Conservation (phyloP, 495 filamentous ascomycete species). For the Xanthoparmelia taractica region DNA sequence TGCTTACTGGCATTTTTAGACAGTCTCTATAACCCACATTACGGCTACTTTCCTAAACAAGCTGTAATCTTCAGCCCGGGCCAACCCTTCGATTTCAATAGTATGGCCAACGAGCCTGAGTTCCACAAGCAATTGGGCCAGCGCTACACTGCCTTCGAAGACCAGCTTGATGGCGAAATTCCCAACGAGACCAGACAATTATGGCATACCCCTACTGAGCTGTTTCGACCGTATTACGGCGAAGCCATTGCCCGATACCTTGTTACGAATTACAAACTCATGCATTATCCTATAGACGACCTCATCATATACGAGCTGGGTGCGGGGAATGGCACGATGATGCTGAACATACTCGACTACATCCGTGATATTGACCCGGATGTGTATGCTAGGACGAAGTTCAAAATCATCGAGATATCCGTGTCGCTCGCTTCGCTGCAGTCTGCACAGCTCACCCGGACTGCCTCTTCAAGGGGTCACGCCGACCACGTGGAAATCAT, state of each 20-base stretch:
- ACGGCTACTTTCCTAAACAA: constrained; percentile 97
- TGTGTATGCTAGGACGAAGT: constrained; percentile 91
- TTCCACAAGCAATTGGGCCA: constrained; percentile 69
- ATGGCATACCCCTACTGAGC: constrained; percentile 97
- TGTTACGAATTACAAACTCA: constrained; percentile 89
- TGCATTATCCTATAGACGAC: constrained; percentile 90
- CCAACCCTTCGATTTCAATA: constrained; percentile 85
- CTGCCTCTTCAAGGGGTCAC: constrained; percentile 64
- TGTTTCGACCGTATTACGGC: constrained; percentile 94
- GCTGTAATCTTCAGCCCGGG: constrained; percentile 92
- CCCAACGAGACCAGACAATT: constrained; percentile 76
- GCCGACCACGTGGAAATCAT: constrained; percentile 82
- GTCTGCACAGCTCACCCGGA: constrained; percentile 55
- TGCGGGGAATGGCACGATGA: constrained; percentile 92
- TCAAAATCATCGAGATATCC: constrained; percentile 92
- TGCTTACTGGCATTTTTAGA: constrained; percentile 45
- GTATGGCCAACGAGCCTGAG: constrained; percentile 68
- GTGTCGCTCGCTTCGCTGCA: constrained; percentile 70
- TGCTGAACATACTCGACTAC: constrained; percentile 96
- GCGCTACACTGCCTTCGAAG: constrained; percentile 84
- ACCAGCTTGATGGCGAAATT: constrained; percentile 63
- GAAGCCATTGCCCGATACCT: constrained; percentile 93
- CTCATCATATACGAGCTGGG: constrained; percentile 99
- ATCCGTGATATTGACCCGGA: constrained; percentile 82
- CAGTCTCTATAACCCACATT: constrained; percentile 92